Conservation (phyloP, 371 early-diverging fungal species). For the Mucor saturninus region DNA sequence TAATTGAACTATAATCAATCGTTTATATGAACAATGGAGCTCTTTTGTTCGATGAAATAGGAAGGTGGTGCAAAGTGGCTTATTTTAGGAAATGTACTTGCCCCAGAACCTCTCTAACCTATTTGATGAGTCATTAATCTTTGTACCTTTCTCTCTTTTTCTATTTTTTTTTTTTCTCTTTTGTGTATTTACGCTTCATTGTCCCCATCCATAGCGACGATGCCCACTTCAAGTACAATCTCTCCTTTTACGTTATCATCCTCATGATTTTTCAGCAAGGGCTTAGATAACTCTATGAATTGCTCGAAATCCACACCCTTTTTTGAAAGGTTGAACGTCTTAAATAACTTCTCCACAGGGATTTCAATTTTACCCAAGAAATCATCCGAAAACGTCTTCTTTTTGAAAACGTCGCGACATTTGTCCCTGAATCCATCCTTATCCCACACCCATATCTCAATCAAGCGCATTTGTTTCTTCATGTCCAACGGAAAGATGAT, state of each 20-base stretch:
- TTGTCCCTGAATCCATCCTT: conserved; percentile 22
- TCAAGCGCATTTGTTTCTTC: conserved; percentile 42
- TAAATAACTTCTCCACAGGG: conserved; percentile 55
- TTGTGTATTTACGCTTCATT: not conserved
- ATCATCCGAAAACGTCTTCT: conserved; percentile 57
- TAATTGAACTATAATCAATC: not conserved
- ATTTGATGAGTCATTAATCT: not conserved
- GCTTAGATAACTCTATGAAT: conserved; percentile 23
- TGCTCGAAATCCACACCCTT: not conserved
- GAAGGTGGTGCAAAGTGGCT: conserved; percentile 17
- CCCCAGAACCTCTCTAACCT: not conserved
- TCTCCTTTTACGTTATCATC: conserved; percentile 48
- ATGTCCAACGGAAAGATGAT: conserved; percentile 62
- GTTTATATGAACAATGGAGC: not conserved
- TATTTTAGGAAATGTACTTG: not conserved
- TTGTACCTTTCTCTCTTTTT: not conserved
- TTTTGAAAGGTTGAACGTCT: conserved; percentile 42
- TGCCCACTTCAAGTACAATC: conserved; percentile 41
- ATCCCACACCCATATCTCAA: conserved; percentile 63
- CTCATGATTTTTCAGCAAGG: conserved; percentile 37
- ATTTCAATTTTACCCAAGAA: conserved; percentile 67
- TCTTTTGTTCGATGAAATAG: conserved; percentile 31
- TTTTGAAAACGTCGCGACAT: conserved; percentile 11
- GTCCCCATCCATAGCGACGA: conserved; percentile 7
- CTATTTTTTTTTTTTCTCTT: not conserved